Conservation (phyloP, 345 rosid species). For the Garcia nutans region DNA sequence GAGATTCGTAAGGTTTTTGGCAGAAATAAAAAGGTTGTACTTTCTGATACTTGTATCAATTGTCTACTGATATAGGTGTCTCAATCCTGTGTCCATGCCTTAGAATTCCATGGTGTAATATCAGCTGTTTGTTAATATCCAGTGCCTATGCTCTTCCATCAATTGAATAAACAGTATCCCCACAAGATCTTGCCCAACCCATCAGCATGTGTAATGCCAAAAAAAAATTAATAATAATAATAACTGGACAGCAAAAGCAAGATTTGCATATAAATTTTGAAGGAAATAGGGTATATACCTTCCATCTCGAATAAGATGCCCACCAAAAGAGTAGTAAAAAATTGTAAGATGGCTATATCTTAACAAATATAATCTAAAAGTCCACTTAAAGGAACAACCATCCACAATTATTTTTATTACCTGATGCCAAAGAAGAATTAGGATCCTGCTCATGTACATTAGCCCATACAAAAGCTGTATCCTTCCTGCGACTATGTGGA, state of each 20-base stretch:
- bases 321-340: not conserved
- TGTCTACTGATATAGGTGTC: too few species aligned
- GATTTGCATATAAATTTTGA: not conserved
- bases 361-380: not conserved
- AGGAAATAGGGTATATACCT: not conserved
- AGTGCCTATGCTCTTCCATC: too few species aligned
- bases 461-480: slow-evolving; percentile 65
- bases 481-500: slow-evolving; percentile 52
- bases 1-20: too few species aligned
- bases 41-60: too few species aligned
- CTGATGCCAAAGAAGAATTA: slow-evolving; percentile 30
- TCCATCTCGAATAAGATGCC: not conserved
- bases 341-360: not conserved
- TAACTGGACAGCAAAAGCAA: not conserved
- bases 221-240: not conserved
- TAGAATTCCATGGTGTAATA: too few species aligned
- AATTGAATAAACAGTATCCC: too few species aligned
- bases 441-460: slow-evolving; percentile 53
- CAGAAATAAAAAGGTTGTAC: too few species aligned
- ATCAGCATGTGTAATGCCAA: too few species aligned
- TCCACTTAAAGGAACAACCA: not conserved
- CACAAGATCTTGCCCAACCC: too few species aligned
- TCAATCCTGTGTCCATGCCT: too few species aligned
- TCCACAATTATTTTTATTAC: slow-evolving; percentile 23
- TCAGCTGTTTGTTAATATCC: too few species aligned